Percentiles rank a stretch among this genome's conserved stretches.
Evolutionary conservation across 2,329 filamentous ascomycete genomes (phyloP).

Genomic region (Aspergillus luchuensis): DNA sequence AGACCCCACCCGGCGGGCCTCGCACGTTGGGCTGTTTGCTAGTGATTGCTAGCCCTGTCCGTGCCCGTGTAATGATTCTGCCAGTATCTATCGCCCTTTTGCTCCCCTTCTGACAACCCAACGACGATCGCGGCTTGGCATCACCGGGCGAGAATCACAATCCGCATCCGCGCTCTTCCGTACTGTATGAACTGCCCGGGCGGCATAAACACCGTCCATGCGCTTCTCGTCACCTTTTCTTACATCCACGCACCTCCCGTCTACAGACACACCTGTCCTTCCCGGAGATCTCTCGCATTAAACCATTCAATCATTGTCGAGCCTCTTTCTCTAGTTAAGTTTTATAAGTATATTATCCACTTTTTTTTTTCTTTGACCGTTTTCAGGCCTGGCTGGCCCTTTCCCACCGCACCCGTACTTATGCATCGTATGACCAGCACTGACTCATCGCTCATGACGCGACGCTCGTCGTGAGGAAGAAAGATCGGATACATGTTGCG

Average conservation of each 20-base stretch:
- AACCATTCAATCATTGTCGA: not conserved
- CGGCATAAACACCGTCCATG: not conserved
- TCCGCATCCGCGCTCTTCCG: constrained; percentile 22
- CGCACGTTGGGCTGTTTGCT: constrained; percentile 13
- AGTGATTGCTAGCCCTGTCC: constrained; percentile 4
- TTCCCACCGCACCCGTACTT: not conserved
- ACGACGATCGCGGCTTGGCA: constrained; percentile 15
- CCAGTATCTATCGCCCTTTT: not conserved
- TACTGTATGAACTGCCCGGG: constrained; percentile 11
- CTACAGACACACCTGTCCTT: not conserved
- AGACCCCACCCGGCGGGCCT: constrained; percentile 14
- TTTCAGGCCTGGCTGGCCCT: not conserved
- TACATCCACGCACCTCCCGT: not conserved
- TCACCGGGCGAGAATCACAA: constrained; percentile 2
- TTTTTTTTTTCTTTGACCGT: not conserved
- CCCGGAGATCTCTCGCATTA: not conserved
- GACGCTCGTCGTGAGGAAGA: not conserved
- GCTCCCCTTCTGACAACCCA: constrained; percentile 23
- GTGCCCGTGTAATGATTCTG: constrained; percentile 1
- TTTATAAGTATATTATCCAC: not conserved
- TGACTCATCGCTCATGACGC: not conserved
- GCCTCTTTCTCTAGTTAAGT: not conserved
- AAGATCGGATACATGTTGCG: not conserved
- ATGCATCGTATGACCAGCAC: constrained; percentile 1
- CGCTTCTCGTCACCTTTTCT: not conserved